Evolutionary conservation across 2,329 filamentous ascomycete species (phyloP), one percentile per base, ranked within the genome.

Genomic region (Stagonosporopsis chrysanthemi): DNA sequence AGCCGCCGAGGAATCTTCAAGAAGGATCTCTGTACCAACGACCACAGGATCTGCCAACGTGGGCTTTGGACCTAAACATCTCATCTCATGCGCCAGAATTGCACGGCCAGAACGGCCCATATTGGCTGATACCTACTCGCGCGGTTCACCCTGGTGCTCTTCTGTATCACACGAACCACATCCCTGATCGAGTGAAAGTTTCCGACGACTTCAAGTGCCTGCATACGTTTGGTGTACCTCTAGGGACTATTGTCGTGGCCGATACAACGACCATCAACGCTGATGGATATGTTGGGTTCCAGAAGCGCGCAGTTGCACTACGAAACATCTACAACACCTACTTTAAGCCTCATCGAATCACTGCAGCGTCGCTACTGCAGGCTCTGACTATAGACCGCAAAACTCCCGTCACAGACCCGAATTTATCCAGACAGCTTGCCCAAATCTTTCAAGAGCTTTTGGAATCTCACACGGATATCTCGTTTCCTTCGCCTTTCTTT

Each of bases 11-110:
- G 5, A 26, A 7, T 0, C 2, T 19, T 23, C 11, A 24, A 1
- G 31, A 28, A 19, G 22, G 19, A 7, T 47, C 38, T 2, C 11
- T 6, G 12, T 48, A 54, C n/a, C 38, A 17, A 9, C 23, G 15
- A 3, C 38, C 43, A 6, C 17, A 43, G n/a, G 38, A 24, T 6
- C 28, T 48, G 6, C 52, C 52, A 26, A 14, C 44, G 19, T 54
- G 52, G 52, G 39, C 15, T 19, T 31, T 54, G 17, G 52, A 54
- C n/a, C 39, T 54, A 2, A 48, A 43, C 12, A 38, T 54, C 15
- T 43, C 44, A 2, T 48, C 43, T 4, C 52, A 39, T 3, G 39
- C 31, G 9, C 17, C 17, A 5, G 29, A 11, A 8, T 6, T 17
- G 7, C 35, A 35, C 9, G 31, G 24, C 1, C n/a, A 54, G 3